A percentile compares a stretch with the other conserved stretches of the same genome.
phyloP scores from a whole-genome alignment of 768 basidiomycete genomes.

The Tylopilus cervinicoccineus region DNA sequence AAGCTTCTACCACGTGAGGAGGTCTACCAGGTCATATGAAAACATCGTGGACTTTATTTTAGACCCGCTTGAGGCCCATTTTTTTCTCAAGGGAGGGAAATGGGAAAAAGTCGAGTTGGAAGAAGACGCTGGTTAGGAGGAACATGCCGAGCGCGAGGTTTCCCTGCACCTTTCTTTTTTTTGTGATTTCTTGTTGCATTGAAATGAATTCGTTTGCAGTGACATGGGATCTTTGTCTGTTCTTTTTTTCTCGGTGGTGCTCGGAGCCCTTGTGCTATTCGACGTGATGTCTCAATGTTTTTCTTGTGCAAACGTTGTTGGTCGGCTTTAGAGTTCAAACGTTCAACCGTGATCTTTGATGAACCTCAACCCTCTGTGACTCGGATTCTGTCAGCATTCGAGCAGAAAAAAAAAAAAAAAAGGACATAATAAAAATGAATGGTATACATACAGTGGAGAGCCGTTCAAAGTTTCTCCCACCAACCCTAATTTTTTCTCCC shows the following conservation, averaged over 20 bases:
- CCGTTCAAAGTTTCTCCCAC: neutral
- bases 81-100: constrained; percentile 1
- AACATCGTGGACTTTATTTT: constrained; percentile 3
- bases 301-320: neutral
- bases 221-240: neutral
- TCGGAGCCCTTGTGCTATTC: too few species aligned
- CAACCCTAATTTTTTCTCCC: neutral
- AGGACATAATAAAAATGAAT: neutral
- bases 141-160: neutral
- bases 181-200: too few species aligned
- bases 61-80: neutral
- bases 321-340: too few species aligned
- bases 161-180: neutral
- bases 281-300: too few species aligned
- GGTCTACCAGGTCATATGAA: neutral
- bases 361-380: too few species aligned
- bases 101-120: neutral
- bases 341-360: too few species aligned
- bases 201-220: neutral
- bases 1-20: constrained; percentile 18
- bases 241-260: too few species aligned
- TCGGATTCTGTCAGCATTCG: neutral
- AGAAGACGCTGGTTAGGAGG: neutral
- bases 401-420: too few species aligned
- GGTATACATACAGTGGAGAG: neutral